Evolutionary conservation across 805 yeast species (phyloP), one percentile per base, ranked within the genome.

Genomic region (Saturnispora ahearnii): DNA sequence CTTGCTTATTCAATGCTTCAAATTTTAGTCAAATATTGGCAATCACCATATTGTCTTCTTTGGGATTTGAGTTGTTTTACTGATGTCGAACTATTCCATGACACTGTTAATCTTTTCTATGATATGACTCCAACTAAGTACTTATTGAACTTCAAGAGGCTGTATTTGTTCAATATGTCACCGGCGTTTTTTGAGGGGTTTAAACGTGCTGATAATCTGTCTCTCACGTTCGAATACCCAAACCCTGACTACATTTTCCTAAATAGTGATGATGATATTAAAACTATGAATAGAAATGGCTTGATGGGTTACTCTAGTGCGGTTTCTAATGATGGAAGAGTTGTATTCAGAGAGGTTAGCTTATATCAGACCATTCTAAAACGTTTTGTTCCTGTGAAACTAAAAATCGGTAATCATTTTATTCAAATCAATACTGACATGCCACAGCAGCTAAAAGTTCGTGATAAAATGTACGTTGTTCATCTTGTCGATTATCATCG

Each of bases 391-490:
- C 83, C 87, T 1, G 82, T 83, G 3, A 74, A 78, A 0, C 51
- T 87, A 52, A 81, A 78, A 57, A 73, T 87, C 48, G 96, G 96
- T 7, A 75, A 84, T 50, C 79, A 78, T 56, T 82, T 71, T 66
- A 59, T 87, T 41, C 90, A 84, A 60, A 64, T 85, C 3, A 59
- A 70, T 24, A 69, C 72, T 22, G 73, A 69, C 24, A 71, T 73
- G 29, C 74, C 77, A 2, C 65, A 62, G 41, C 61, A 70, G n/a
- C 46, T 70, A 10, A 73, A 71, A 51, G 50, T 73, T 13, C 62
- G 62, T 12, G 68, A 64, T 28, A 66, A 57, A 3, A 55, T 70
- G 57, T 62, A 66, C 38, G 62, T 68, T 8, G 54, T 77, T 21
- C 65, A 62, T 33, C 50, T 69, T 41, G 70, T 73, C 47, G 76